Base-by-base conservation (phyloP, 805 yeast species). In the Ogataea pilisensis region DNA sequence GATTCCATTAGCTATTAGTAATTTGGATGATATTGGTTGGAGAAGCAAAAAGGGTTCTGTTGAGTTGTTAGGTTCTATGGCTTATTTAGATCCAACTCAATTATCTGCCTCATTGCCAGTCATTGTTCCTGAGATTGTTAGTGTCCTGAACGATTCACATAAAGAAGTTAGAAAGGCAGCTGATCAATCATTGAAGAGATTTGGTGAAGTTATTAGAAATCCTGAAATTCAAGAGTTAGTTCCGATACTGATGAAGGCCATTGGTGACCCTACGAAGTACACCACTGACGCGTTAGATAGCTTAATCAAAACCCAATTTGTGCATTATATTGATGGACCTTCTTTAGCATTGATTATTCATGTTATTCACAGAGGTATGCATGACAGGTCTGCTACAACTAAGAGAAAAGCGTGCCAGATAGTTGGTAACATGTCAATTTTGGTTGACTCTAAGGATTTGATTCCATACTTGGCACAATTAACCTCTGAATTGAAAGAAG, bases 271-370 rank as follows among this genome's bases (percentile, higher is more conserved):
- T 28, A 85, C 97, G 0, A 85, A 79, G 52, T 68, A 84, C 65
- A 93, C 98, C 1, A 96, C 87, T 44, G 79, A 67, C 11, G 97
- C 98, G 0, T 68, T 93, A 42, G 95, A 89, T 54, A 80, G 86
- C 13, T 74, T 93, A 54, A 80, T 91, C 51, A 79, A 78, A 53
- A 93, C 99, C 0, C 95, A 91, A 52, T 93, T 93, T 55, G 96
- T 90, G 34, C 99, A 93, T 64, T 93, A 91, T 63, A 91, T 93
- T 50, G 99, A 93, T 66, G 96, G 97, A 17, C 98, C 99, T 3
- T 91, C 98, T 1, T 72, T 93, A 55, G 99, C 99, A 0, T 73
- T 93, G 54, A 88, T 93, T 41, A 87, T 90, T 46, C 96, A 90
- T 58, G 96, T 93, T 38, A 83, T 93, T 35, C 93, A 88, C 60